Evolutionary conservation across 169 alveolate species (phyloP).

Genomic region (Plasmodium berghei): DNA sequence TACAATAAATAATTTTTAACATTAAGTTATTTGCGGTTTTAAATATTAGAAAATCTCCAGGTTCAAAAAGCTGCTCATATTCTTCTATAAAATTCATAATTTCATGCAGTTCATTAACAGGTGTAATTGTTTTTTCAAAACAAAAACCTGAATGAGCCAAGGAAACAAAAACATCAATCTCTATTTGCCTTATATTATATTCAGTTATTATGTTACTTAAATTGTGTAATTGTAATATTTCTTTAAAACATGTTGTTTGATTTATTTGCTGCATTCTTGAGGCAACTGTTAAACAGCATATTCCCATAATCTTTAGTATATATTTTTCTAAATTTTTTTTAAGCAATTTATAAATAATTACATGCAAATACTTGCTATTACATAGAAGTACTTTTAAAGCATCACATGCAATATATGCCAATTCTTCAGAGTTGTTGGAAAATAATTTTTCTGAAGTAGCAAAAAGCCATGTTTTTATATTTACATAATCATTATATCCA

Average conservation of each 20-base stretch:
- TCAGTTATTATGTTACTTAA: conserved; percentile 53
- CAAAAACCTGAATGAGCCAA: conserved; percentile 75
- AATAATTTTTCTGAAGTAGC: conserved; percentile 67
- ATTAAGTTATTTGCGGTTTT: conserved; percentile 49
- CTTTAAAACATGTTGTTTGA: conserved; percentile 69
- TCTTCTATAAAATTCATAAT: conserved; percentile 50
- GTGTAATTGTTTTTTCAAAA: conserved; percentile 71
- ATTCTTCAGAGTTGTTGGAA: conserved; percentile 44
- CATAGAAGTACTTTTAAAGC: conserved; percentile 68
- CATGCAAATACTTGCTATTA: conserved; percentile 54
- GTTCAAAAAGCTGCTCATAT: conserved; percentile 36
- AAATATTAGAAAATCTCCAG: conserved; percentile 40
- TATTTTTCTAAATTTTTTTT: conserved; percentile 61
- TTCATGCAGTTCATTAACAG: conserved; percentile 60
- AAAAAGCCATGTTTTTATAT: conserved; percentile 74
- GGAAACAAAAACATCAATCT: conserved; percentile 69
- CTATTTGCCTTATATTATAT: conserved; percentile 69
- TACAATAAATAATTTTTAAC: conserved; percentile 69
- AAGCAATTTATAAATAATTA: conserved; percentile 56
- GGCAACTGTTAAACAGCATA: conserved; percentile 76
- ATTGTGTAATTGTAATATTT: conserved; percentile 39
- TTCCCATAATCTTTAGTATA: conserved; percentile 64
- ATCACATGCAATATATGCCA: conserved; percentile 75
- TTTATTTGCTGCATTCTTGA: conserved; percentile 77
- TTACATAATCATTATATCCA: conserved; percentile 71